Percentiles rank a stretch among this genome's conserved stretches.
phyloP scores from a whole-genome alignment of 495 filamentous ascomycete genomes.

The Neurospora sp. region DNA sequence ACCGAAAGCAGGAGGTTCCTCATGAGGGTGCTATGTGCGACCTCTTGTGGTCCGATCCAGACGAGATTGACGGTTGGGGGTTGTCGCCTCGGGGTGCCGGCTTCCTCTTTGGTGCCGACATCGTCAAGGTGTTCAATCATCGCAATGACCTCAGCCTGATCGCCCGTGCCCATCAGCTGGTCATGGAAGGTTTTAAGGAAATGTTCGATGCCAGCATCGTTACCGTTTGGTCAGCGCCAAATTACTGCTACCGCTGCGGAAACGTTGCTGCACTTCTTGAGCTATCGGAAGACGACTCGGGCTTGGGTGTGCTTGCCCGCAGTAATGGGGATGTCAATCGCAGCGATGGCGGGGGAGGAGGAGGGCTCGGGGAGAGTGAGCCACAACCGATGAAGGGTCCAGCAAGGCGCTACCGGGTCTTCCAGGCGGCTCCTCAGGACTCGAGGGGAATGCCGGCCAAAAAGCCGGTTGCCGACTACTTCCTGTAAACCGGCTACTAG shows the following conservation, averaged over 20 bases:
- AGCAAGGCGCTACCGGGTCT: slow-evolving; percentile 86
- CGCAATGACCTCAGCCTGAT: slow-evolving; percentile 84
- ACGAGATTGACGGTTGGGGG: slow-evolving; percentile 98
- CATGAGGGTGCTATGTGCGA: slow-evolving; percentile 99
- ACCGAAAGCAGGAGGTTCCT: slow-evolving; percentile 96
- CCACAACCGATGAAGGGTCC: slow-evolving; percentile 49
- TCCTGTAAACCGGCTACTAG: slow-evolving; percentile 42
- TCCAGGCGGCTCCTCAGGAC: slow-evolving; percentile 95
- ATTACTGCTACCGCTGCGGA: slow-evolving; percentile 97
- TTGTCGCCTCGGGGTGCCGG: slow-evolving; percentile 89
- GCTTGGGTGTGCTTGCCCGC: slow-evolving; percentile 62
- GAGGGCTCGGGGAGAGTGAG: slow-evolving; percentile 9
- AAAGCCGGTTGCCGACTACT: slow-evolving; percentile 97
- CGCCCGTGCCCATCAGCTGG: slow-evolving; percentile 90
- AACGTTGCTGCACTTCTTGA: slow-evolving; percentile 95
- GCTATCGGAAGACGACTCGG: slow-evolving; percentile 73
- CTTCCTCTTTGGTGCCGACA: slow-evolving; percentile 93
- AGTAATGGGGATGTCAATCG: slow-evolving; percentile 70
- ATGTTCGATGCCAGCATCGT: slow-evolving; percentile 96
- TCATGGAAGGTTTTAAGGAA: slow-evolving; percentile 99
- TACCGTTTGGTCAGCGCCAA: slow-evolving; percentile 94
- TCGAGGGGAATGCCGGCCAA: slow-evolving; percentile 97
- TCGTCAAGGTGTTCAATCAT: slow-evolving; percentile 93
- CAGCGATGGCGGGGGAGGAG: slow-evolving; percentile 28
- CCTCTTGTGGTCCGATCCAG: slow-evolving; percentile 93